A percentile compares a stretch with the other conserved stretches of the same genome.
phyloP scores from a whole-genome alignment of 768 basidiomycete genomes.

The Fomitopsis serialis region DNA sequence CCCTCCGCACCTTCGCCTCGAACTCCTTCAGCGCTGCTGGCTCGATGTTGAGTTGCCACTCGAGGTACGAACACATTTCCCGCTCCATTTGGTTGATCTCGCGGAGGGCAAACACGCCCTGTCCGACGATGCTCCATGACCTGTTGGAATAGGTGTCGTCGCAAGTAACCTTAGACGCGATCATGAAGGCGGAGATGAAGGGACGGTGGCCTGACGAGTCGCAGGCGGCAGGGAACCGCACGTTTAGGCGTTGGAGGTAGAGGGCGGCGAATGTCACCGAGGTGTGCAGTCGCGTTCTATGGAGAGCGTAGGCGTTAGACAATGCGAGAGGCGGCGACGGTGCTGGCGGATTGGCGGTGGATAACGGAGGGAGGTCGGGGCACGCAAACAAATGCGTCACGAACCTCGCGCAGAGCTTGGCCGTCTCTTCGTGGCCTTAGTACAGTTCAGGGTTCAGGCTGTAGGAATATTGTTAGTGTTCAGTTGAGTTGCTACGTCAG shows the following conservation, averaged over 20 bases:
- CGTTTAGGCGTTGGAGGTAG: slow-evolving; percentile 80
- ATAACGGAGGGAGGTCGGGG: slow-evolving; percentile 46
- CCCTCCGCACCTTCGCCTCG: no score
- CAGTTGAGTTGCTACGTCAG: slow-evolving; percentile 7
- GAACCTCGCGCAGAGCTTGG: slow-evolving; percentile 37
- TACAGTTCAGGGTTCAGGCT: slow-evolving; percentile 31
- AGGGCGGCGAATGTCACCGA: slow-evolving; percentile 57
- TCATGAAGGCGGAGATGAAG: no score
- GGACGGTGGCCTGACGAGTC: slow-evolving; percentile 89
- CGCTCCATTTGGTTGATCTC: no score
- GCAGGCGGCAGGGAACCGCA: slow-evolving; percentile 85
- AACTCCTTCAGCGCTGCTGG: no score
- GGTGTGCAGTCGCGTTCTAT: slow-evolving; percentile 61
- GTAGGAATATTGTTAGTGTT: not conserved
- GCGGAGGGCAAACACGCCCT: no score
- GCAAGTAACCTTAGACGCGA: no score
- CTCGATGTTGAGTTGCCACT: no score
- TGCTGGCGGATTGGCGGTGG: slow-evolving; percentile 33
- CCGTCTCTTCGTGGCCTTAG: slow-evolving; percentile 40
- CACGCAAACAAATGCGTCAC: slow-evolving; percentile 40
- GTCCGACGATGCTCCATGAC: no score
- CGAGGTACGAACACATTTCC: no score
- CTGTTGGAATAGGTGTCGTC: no score
- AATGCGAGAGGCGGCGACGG: slow-evolving; percentile 61
- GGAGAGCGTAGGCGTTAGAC: slow-evolving; percentile 85